Base-by-base conservation (phyloP, 441 rosid genomes). In the Erodium texanum region DNA sequence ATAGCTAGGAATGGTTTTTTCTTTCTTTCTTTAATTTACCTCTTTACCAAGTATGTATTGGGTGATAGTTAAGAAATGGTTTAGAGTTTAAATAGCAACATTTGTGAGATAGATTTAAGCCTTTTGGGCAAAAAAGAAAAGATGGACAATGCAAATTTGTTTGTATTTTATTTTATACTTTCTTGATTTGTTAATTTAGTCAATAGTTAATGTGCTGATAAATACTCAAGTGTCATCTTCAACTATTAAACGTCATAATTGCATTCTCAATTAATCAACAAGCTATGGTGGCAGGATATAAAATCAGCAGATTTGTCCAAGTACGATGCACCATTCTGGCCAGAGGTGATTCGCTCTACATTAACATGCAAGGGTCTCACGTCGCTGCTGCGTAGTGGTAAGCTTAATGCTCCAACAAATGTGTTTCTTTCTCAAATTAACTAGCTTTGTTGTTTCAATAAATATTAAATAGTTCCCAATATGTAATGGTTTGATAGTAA, bases 251-350 rank as follows among this genome's bases (percentile, higher is more conserved):
- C 45, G 8, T 22, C 23, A 67, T 56, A n/a, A n/a, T n/a, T 10
- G 22, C 58, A n/a, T 38, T 43, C 52, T 43, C 52, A 43, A 43
- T 43, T 43, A 3, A 36, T 19, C 16, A 2, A 2, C 52, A 20
- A 12, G 5, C n/a, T n/a, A n/a, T n/a, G n/a, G n/a, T n/a, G n/a
- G n/a, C 86, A 92, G 97, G 97, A 88, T 54, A 86, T 92, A 18
- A 87, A 80, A 79, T 79, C 79, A 27, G 93, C 82, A 34, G 98
- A 92, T 80, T 92, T 97, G 98, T 82, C 97, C 54, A 68, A 75
- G 68, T 41, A 88, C 23, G 97, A 90, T 3, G 92, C 98, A 7
- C 97, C 98, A 18, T 90, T 92, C 71, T 92, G 97, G 98, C 96
- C 98, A 0, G 96, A 93, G 0, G 98, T 92, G 64, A 80, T 88